Evolutionary conservation across 495 filamentous ascomycete genomes (phyloP), one percentile per base, ranked within the genome.

Genomic region (Penicillium atrosanguineum): DNA sequence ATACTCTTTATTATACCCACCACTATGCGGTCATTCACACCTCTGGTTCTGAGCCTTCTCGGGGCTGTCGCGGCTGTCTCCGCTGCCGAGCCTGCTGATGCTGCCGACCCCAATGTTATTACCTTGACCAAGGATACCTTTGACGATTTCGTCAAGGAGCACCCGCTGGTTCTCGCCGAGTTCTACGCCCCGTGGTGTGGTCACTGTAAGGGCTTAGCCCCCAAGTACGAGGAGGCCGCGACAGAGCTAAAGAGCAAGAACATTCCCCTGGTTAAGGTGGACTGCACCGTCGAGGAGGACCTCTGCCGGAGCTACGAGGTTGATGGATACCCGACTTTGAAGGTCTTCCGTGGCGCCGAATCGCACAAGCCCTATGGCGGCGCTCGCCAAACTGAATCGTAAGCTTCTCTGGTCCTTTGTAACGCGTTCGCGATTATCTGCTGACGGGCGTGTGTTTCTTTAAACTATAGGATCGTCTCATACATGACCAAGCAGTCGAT

Each of bases 141-240:
- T 64, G 73, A 85, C 42, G 79, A 82, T 45, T 99, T 97, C 74
- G 74, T 99, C 56, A 89, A 86, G 61, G 80, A 87, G 54, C 85
- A 97, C 68, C 84, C 88, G 60, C 80, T 97, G 50, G 94, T 99
- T 41, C 82, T 99, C 56, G 82, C 96, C 52, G 94, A 99, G 79
- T 99, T 96, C 81, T 99, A 95, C 71, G 94, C 94, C 21, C 95
- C 95, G 39, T 97, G 94, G 95, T 99, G 95, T 70, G 94, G 94
- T 60, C 94, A 98, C 83, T 98, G 94, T 88, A 98, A 98, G 80
- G 87, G 90, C 56, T 77, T 94, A 28, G 89, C 88, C 41, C 89
- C 89, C 55, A 90, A 94, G 77, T 94, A 93, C 67, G 90, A 95
- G 59, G 89, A 94, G 69, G 94, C 94, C 39, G 94, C 94, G 15